Percentiles rank a stretch among this genome's conserved stretches.
Evolutionary conservation across 2,329 filamentous ascomycete genomes (phyloP).

Genomic region (Dendryphion nanum): DNA sequence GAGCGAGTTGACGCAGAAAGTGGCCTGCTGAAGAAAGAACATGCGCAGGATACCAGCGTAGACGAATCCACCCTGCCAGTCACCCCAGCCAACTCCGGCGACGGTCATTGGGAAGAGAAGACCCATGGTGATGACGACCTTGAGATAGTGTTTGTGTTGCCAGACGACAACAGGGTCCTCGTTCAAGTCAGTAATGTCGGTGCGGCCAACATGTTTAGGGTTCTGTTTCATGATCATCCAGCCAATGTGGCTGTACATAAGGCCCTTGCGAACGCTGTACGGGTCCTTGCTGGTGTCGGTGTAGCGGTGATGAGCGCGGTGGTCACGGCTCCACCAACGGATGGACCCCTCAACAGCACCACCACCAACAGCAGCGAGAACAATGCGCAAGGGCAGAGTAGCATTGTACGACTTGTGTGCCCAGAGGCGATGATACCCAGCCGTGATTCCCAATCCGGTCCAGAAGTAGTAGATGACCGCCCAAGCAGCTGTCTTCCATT

Average conservation of each 20-base stretch:
- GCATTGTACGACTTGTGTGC: slow-evolving; percentile 47
- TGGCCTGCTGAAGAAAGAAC: slow-evolving; percentile 51
- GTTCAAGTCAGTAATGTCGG: slow-evolving; percentile 51
- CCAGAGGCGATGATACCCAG: slow-evolving; percentile 69
- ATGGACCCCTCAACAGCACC: slow-evolving; percentile 50
- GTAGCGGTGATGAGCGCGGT: slow-evolving; percentile 52
- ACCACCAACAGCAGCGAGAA: slow-evolving; percentile 47
- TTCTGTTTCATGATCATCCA: slow-evolving; percentile 54
- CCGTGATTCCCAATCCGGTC: slow-evolving; percentile 62
- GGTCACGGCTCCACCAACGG: slow-evolving; percentile 48
- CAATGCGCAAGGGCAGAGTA: slow-evolving; percentile 42
- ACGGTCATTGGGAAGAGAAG: slow-evolving; percentile 46
- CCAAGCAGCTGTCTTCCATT: slow-evolving; percentile 67
- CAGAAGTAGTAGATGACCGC: slow-evolving; percentile 76
- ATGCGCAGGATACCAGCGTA: slow-evolving; percentile 51
- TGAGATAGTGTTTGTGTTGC: slow-evolving; percentile 48
- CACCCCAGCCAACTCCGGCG: slow-evolving; percentile 47
- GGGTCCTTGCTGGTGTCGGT: slow-evolving; percentile 53
- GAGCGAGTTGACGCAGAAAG: slow-evolving; percentile 53
- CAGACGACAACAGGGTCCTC: slow-evolving; percentile 48
- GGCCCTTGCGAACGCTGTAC: slow-evolving; percentile 49
- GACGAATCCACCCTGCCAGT: slow-evolving; percentile 48
- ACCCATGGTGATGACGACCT: slow-evolving; percentile 43
- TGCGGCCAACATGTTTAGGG: slow-evolving; percentile 49
- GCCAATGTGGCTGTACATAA: slow-evolving; percentile 48